Conservation (phyloP, 495 filamentous ascomycete species). For the Entonaema liquescens region DNA sequence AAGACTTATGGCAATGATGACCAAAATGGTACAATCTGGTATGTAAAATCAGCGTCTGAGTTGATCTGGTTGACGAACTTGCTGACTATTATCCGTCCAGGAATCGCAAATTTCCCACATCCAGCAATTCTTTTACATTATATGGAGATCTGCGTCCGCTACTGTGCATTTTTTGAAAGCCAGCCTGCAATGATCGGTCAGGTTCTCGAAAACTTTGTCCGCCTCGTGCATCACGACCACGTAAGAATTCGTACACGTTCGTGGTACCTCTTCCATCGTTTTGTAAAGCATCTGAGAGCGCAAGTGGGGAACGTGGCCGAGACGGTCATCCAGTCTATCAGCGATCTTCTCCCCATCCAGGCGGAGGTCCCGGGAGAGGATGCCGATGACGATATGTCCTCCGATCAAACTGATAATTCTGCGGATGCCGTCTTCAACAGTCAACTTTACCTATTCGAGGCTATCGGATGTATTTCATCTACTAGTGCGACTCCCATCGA, state of each 20-base stretch:
- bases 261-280: slow-evolving; percentile 95
- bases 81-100: slow-evolving; percentile 53
- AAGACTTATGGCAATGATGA: slow-evolving; percentile 87
- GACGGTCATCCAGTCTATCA: slow-evolving; percentile 87
- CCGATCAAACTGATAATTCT: slow-evolving; percentile 86
- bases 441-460: slow-evolving; percentile 93
- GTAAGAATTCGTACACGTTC: slow-evolving; percentile 85
- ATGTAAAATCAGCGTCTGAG: slow-evolving; percentile 42
- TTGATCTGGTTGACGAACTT: not conserved
- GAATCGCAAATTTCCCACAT: slow-evolving; percentile 84
- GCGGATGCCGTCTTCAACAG: slow-evolving; percentile 88
- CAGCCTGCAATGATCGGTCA: slow-evolving; percentile 79
- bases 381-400: slow-evolving; percentile 90
- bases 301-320: slow-evolving; percentile 89
- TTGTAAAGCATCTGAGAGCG: slow-evolving; percentile 85
- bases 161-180: slow-evolving; percentile 88
- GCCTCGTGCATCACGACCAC: slow-evolving; percentile 85
- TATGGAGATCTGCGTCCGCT: slow-evolving; percentile 97
- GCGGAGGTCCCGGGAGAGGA: slow-evolving; percentile 83
- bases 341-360: slow-evolving; percentile 86
- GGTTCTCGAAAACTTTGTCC: slow-evolving; percentile 92
- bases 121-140: slow-evolving; percentile 93
- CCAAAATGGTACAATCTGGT: slow-evolving; percentile 92
- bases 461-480: slow-evolving; percentile 88
- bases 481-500: slow-evolving; percentile 75